Conservation (phyloP, 805 yeast genomes). For the Kuraishia cidri region DNA sequence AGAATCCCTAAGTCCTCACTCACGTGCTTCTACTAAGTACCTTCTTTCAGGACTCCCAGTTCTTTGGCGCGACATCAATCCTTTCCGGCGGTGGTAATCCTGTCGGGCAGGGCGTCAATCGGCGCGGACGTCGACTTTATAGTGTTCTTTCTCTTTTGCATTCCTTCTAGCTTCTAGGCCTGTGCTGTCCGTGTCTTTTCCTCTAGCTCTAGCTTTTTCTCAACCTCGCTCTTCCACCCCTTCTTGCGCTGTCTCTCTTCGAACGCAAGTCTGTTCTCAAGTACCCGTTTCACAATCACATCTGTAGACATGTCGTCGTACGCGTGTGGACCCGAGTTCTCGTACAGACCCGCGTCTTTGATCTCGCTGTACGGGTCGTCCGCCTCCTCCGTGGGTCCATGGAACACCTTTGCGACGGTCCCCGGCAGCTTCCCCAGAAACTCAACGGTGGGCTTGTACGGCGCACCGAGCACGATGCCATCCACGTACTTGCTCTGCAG, state of each 20-base stretch:
- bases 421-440: constrained; percentile 31
- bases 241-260: constrained; percentile 83
- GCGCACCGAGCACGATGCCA: constrained; percentile 67
- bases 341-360: constrained; percentile 23
- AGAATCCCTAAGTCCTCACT: no score
- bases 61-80: no score
- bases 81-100: no score
- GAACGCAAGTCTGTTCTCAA: constrained; percentile 57
- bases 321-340: constrained; percentile 40
- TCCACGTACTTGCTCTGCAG: constrained; percentile 83
- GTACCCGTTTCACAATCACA: constrained; percentile 69
- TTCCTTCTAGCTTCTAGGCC: constrained; percentile 24
- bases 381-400: constrained; percentile 47
- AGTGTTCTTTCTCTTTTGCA: no score
- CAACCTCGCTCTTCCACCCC: constrained; percentile 67
- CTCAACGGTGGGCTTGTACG: constrained; percentile 33
- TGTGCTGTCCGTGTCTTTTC: constrained; percentile 24
- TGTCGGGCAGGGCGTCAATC: no score
- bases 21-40: no score
- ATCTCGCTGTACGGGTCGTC: constrained; percentile 18
- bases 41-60: no score
- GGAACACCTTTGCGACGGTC: constrained; percentile 31
- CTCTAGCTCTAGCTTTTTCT: constrained; percentile 19
- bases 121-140: no score
- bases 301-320: constrained; percentile 60